These are phyloP conservation scores for Psilocybe cubensis DNA, from an alignment of 768 basidiomycete genomes.

Conservation along the genomic window DNA sequence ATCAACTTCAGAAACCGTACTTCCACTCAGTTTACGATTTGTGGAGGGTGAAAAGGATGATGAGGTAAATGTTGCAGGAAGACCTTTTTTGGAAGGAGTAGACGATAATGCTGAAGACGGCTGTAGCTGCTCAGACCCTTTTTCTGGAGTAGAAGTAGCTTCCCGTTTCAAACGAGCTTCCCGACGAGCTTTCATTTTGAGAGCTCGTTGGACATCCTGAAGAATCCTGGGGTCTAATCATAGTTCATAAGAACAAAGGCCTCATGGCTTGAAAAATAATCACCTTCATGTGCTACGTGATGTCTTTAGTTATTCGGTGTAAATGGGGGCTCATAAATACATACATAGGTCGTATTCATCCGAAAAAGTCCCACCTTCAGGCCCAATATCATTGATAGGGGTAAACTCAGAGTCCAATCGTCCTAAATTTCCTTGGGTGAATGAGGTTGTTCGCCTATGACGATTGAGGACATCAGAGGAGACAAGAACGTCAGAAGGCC, in stretches of 20 bases:
- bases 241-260: slow-evolving; percentile 5
- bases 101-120: slow-evolving; percentile 19
- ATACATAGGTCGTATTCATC: slow-evolving; percentile 81
- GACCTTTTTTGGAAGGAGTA: slow-evolving; percentile 28
- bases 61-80: slow-evolving; percentile 27
- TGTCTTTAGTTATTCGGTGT: slow-evolving; percentile 13
- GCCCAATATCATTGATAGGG: slow-evolving; percentile 10
- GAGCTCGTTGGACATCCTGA: slow-evolving; percentile 78
- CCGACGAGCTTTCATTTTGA: slow-evolving; percentile 73
- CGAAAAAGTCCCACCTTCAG: slow-evolving; percentile 50
- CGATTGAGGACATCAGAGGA: slow-evolving; percentile 25
- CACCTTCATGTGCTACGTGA: slow-evolving; percentile 73
- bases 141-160: slow-evolving; percentile 19
- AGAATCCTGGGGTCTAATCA: slow-evolving; percentile 74
- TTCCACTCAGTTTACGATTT: slow-evolving; percentile 27
- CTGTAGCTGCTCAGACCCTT: not conserved
- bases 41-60: slow-evolving; percentile 20
- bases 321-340: slow-evolving; percentile 27
- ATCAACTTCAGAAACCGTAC: slow-evolving; percentile 57
- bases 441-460: slow-evolving; percentile 27
- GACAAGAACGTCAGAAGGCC: slow-evolving; percentile 26
- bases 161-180: slow-evolving; percentile 60
- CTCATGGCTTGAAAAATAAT: slow-evolving; percentile 16
- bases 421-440: slow-evolving; percentile 1
- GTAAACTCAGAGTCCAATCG: slow-evolving; percentile 11